Evolutionary conservation across 192 early-diverging fungal genomes (phyloP), one percentile per base, ranked within the genome.

Genomic region (Gaertneriomyces semiglobifer): DNA sequence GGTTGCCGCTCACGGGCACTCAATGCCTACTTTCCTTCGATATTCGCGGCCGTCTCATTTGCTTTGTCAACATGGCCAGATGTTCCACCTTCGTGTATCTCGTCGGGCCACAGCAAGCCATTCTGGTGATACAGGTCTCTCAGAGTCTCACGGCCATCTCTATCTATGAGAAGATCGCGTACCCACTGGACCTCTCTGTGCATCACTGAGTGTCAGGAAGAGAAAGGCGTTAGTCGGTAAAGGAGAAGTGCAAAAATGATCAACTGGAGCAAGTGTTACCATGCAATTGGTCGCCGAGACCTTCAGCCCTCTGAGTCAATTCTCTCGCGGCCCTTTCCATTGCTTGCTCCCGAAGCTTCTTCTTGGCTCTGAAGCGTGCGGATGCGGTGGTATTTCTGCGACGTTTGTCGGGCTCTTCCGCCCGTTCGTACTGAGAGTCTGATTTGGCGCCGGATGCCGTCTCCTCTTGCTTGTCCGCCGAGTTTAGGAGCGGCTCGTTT

Each of bases 291-390:
- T 33, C 16, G 4, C 12, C 12, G 0, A 57, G 55, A 4, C 5
- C 7, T 38, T 38, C 16, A 4, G 39, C 55, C 9, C 9, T 16
- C 20, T 57, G 12, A 3, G 55, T 25, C 38, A 33, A 38, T 5
- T 57, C 55, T 3, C 19, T 14, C 12, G 55, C 55, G 3, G 55
- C 55, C 20, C 55, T 4, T 33, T 57, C 55, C 20, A 57, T 16
- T 16, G 55, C 14, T 57, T 57, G 55, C 12, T 14, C 38, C 5
- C 39, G 38, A 12, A 57, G n/a, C 39, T 57, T 57, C n/a, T 57
- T 57, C 38, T 57, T 57, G 55, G 39, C 20, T 3, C 55, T 16
- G n/a, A 38, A 39, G n/a, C 55, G 55, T 4, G 55, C 55, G 0
- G 55, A 57, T 16, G 55, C 20, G 4, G 55, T 57, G 16, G 33